phyloP scores from a whole-genome alignment of 2,329 filamentous ascomycete genomes.

The Xylariaceae sp. region DNA sequence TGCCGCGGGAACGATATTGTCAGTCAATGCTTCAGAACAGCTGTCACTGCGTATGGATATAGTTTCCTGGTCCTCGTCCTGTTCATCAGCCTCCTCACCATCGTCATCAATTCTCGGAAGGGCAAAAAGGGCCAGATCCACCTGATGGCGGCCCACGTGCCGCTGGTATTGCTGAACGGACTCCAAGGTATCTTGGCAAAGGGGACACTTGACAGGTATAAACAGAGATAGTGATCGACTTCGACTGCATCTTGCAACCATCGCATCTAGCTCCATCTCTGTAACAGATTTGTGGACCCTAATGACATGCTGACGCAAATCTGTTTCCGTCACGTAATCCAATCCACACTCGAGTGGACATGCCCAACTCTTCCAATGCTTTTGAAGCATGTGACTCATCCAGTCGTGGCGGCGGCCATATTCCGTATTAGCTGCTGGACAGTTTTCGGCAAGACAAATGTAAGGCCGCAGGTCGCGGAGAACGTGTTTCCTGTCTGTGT shows the following conservation, averaged over 20 bases:
- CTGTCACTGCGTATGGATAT: slow-evolving; percentile 5
- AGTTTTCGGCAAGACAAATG: slow-evolving; percentile 40
- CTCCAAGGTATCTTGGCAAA: slow-evolving; percentile 22
- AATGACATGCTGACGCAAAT: slow-evolving; percentile 4
- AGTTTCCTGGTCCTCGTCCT: slow-evolving; percentile 1
- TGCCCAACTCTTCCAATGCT: slow-evolving; percentile 35
- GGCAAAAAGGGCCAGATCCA: slow-evolving; percentile 34
- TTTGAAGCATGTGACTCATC: slow-evolving; percentile 33
- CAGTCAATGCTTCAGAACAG: slow-evolving; percentile 1
- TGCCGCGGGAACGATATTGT: neutral
- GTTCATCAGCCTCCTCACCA: slow-evolving; percentile 8
- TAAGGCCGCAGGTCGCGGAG: slow-evolving; percentile 48
- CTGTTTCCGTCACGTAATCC: neutral
- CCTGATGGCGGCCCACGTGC: slow-evolving; percentile 37
- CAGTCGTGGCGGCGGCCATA: slow-evolving; percentile 33
- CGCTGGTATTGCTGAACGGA: slow-evolving; percentile 31
- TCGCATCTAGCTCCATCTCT: slow-evolving; percentile 8
- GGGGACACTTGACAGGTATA: slow-evolving; percentile 21
- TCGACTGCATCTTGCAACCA: slow-evolving; percentile 7
- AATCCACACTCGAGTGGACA: slow-evolving; percentile 31
- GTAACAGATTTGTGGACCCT: neutral
- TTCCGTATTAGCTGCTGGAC: slow-evolving; percentile 27
- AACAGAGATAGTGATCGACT: slow-evolving; percentile 1
- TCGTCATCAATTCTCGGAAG: slow-evolving; percentile 19
- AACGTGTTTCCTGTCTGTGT: slow-evolving; percentile 41